Conservation (phyloP, 2,329 filamentous ascomycete genomes). For the Trichoderma gracile region DNA sequence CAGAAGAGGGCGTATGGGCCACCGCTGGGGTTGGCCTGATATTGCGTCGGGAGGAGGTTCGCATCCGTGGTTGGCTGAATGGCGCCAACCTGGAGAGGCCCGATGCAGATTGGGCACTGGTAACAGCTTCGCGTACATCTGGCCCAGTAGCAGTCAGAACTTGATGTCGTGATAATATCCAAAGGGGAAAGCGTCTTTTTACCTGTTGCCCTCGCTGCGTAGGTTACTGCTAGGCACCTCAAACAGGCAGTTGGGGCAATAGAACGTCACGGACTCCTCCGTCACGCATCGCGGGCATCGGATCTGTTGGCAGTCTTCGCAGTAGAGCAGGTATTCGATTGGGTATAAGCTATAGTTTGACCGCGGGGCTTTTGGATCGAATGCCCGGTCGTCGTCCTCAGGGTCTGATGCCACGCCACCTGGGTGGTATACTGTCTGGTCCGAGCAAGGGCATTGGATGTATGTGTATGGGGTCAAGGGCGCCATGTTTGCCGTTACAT, state of each 20-base stretch:
- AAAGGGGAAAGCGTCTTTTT: conserved; percentile 35
- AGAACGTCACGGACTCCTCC: conserved; percentile 94
- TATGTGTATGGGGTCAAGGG: conserved; percentile 62
- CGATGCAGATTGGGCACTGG: conserved; percentile 86
- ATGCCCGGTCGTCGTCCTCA: conserved; percentile 71
- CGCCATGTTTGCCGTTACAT: conserved; percentile 44
- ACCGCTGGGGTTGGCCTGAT: conserved; percentile 35
- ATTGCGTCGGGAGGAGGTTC: conserved; percentile 47
- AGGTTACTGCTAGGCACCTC: conserved; percentile 93
- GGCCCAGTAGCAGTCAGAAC: conserved; percentile 7
- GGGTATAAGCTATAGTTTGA: conserved; percentile 93
- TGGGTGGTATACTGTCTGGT: conserved; percentile 42
- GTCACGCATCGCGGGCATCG: conserved; percentile 88
- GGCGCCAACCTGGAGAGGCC: conserved; percentile 73
- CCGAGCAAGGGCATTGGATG: conserved; percentile 66
- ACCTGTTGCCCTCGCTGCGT: conserved; percentile 92
- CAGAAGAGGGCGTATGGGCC: conserved; percentile 78
- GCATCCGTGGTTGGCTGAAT: conserved; percentile 59
- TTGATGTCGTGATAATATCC: background rate
- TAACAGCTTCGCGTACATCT: conserved; percentile 95
- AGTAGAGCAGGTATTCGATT: conserved; percentile 91
- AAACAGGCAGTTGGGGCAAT: conserved; percentile 92
- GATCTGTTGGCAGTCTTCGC: conserved; percentile 95
- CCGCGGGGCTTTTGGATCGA: conserved; percentile 80
- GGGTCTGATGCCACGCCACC: conserved; percentile 39